These are phyloP conservation scores for Parastagonospora avenae DNA, from an alignment of 2,329 filamentous ascomycete genomes.

Conservation along the genomic window DNA sequence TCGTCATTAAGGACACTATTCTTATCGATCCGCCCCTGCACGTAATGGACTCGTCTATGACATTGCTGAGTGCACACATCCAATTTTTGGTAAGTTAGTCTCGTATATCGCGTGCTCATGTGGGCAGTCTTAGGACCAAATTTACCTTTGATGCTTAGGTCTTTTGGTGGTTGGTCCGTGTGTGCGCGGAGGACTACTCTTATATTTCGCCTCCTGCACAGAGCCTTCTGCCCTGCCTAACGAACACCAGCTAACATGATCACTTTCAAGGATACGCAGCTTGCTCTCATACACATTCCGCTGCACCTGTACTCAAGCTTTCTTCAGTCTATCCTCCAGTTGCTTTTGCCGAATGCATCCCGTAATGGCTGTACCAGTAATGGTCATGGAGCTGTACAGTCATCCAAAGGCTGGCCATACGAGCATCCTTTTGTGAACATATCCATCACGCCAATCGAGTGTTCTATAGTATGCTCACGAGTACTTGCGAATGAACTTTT, in stretches of 20 bases:
- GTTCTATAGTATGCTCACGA: constrained; percentile 86
- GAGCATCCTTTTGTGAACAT: constrained; percentile 88
- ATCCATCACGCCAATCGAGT: constrained; percentile 89
- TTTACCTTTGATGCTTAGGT: constrained; percentile 27
- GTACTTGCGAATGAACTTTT: constrained; percentile 77
- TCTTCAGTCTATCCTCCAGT: constrained; percentile 82
- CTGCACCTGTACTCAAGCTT: constrained; percentile 76
- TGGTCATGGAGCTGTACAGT: constrained; percentile 38
- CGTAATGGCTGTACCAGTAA: constrained; percentile 32
- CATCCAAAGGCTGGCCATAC: constrained; percentile 52
- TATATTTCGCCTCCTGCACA: constrained; percentile 38
- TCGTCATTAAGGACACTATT: constrained; percentile 34
- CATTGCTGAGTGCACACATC: constrained; percentile 55
- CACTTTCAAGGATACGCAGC: constrained; percentile 73
- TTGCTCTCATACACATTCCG: constrained; percentile 90
- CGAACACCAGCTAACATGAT: constrained; percentile 43
- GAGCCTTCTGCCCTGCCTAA: constrained; percentile 25
- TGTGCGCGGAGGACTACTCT: constrained; percentile 37
- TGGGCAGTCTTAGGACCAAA: constrained; percentile 20
- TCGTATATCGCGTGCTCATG: constrained; percentile 25
- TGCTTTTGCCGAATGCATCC: constrained; percentile 70
- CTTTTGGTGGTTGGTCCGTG: constrained; percentile 32
- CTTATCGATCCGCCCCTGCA: constrained; percentile 35
- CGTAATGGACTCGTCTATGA: constrained; percentile 53
- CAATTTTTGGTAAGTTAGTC: constrained; percentile 53